A percentile compares a stretch with the other conserved stretches of the same genome.
These are phyloP conservation scores for Dryas alaskensis DNA, from an alignment of 306 rosid genomes.

Conservation along the genomic window DNA sequence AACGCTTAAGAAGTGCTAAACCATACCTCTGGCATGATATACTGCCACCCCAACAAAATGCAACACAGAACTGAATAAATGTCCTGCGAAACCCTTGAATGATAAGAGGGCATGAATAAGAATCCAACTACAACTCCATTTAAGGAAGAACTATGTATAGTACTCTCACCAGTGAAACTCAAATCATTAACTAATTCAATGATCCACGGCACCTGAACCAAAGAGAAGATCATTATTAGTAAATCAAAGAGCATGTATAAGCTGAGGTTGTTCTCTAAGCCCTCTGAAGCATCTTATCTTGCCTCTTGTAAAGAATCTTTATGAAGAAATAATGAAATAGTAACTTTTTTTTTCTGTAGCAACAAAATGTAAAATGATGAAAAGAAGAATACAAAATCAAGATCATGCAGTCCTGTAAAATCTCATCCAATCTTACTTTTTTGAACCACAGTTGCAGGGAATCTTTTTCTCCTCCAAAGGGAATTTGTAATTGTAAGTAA, in stretches of 20 bases:
- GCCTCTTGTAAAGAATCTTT: background rate
- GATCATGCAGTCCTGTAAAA: background rate
- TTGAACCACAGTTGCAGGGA: conserved; percentile 95
- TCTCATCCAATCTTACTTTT: conserved; percentile 50
- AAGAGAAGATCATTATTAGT: conserved; percentile 20
- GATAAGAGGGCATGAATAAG: conserved; percentile 6
- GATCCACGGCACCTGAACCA: conserved; percentile 89
- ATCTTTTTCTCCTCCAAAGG: conserved; percentile 99
- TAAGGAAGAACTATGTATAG: conserved; percentile 21
- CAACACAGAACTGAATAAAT: conserved; percentile 9
- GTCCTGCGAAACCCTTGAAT: conserved; percentile 24
- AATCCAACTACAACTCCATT: conserved; percentile 17
- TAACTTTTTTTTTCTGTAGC: background rate
- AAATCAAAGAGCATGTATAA: background rate
- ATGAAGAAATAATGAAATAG: background rate
- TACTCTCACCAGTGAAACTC: conserved; percentile 42
- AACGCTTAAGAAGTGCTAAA: background rate
- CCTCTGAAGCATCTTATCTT: background rate
- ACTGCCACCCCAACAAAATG: conserved; percentile 23
- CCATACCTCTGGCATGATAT: conserved; percentile 37
- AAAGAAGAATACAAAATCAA: conserved; percentile 13
- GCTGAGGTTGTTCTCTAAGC: background rate
- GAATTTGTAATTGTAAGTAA: conserved; percentile 92
- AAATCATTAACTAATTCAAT: conserved; percentile 54
- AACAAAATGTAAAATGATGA: conserved; percentile 3